Evolutionary conservation across 2,329 filamentous ascomycete species (phyloP).

Genomic region (Botrytis paeoniae): DNA sequence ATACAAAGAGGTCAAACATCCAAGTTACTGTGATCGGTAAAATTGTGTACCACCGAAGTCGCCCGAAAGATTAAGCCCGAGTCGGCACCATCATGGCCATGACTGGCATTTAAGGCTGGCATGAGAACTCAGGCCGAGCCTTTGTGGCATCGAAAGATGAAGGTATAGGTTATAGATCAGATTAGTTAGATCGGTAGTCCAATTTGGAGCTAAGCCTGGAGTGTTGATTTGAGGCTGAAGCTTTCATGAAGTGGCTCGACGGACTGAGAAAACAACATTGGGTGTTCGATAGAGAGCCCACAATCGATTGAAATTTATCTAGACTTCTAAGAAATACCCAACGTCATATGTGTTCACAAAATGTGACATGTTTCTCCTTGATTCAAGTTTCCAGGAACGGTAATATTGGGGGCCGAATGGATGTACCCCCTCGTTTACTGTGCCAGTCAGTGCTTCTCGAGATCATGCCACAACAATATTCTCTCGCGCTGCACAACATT

Average conservation of each 20-base stretch:
- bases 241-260: not conserved
- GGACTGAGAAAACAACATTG: not conserved
- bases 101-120: not conserved
- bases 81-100: not conserved
- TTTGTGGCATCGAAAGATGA: not conserved
- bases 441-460: slow-evolving; percentile 9
- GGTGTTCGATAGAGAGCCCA: not conserved
- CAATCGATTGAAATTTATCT: not conserved
- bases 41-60: not conserved
- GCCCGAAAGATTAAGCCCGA: not conserved
- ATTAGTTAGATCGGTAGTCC: not conserved
- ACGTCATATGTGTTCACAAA: slow-evolving; percentile 1
- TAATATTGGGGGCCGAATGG: slow-evolving; percentile 15
- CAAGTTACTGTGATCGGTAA: not conserved
- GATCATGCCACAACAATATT: slow-evolving; percentile 11
- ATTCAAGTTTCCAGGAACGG: not conserved
- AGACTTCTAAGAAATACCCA: not conserved
- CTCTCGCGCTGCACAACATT: slow-evolving; percentile 4
- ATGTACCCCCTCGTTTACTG: slow-evolving; percentile 8
- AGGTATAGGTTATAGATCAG: not conserved
- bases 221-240: not conserved
- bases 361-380: slow-evolving; percentile 13
- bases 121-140: not conserved
- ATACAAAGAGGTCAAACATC: not conserved
- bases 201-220: not conserved